Evolutionary conservation across 83 land plant species (phyloP).

Genomic region (Thuja plicata): DNA sequence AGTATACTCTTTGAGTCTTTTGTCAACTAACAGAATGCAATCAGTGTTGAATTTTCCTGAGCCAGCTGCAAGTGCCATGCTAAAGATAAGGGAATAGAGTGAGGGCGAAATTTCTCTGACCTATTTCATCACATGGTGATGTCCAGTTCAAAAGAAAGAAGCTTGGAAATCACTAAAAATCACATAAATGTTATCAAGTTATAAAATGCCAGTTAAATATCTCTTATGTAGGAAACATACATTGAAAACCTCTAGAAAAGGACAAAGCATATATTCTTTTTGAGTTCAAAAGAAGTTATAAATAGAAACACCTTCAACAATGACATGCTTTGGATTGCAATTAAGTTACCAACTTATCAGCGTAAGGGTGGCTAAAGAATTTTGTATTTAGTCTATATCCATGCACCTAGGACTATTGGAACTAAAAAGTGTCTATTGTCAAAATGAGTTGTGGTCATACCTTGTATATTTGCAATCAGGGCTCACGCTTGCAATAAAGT

Average conservation of each 20-base stretch:
- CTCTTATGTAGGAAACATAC: background rate
- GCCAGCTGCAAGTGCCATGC: background rate
- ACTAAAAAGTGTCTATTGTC: background rate
- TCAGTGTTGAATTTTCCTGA: background rate
- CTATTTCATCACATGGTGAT: too few species aligned
- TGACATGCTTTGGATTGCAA: background rate
- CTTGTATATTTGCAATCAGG: slow-evolving; percentile 89
- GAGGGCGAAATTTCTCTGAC: too few species aligned
- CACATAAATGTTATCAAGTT: background rate
- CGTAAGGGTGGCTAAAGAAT: background rate
- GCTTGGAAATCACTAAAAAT: background rate
- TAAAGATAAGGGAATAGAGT: background rate
- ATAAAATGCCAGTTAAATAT: background rate
- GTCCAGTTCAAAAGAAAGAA: background rate
- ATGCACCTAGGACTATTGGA: background rate
- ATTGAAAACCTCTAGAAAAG: background rate
- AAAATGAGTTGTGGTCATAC: slow-evolving; percentile 29
- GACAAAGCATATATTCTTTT: background rate
- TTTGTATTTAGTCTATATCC: background rate
- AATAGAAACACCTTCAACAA: background rate
- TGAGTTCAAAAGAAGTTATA: background rate
- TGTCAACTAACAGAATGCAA: too few species aligned
- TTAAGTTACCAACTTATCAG: background rate
- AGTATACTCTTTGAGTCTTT: too few species aligned
- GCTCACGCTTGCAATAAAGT: slow-evolving; percentile 85